Conservation (phyloP, 1,284 basidiomycete species). For the Cutaneotrichosporon cyanovorans region DNA sequence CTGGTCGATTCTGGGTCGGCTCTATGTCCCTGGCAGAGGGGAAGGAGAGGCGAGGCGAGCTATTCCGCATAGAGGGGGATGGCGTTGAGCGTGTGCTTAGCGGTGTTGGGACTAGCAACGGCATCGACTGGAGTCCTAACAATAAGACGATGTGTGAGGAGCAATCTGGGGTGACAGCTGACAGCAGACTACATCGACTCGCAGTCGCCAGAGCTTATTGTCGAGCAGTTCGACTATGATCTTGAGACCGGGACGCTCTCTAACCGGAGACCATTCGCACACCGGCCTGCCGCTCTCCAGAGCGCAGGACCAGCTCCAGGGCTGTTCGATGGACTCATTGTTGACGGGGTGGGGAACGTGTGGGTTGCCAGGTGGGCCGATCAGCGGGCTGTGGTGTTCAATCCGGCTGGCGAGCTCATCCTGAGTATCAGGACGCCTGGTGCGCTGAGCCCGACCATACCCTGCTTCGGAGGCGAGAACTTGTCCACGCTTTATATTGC, state of each 20-base stretch:
- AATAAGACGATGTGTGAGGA: slow-evolving; percentile 39
- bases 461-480: slow-evolving; percentile 39
- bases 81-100: slow-evolving; percentile 25
- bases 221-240: slow-evolving; percentile 36
- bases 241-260: slow-evolving; percentile 22
- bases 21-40: slow-evolving; percentile 25
- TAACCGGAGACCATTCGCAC: slow-evolving; percentile 26
- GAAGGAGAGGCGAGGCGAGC: slow-evolving; percentile 19
- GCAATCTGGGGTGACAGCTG: not conserved
- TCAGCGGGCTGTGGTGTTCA: slow-evolving; percentile 33
- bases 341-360: slow-evolving; percentile 40
- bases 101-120: slow-evolving; percentile 37
- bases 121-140: slow-evolving; percentile 42
- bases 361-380: slow-evolving; percentile 44
- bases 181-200: slow-evolving; percentile 44
- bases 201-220: slow-evolving; percentile 22
- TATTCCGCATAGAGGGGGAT: slow-evolving; percentile 32
- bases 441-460: slow-evolving; percentile 35
- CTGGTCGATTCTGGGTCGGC: slow-evolving; percentile 36
- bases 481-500: slow-evolving; percentile 36
- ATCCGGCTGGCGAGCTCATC: slow-evolving; percentile 32
- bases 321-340: slow-evolving; percentile 40
- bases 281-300: slow-evolving; percentile 12
- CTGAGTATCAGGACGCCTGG: slow-evolving; percentile 23
- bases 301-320: slow-evolving; percentile 10